Conservation (phyloP, 1,139 yeast genomes). For the Sugiyamaella castrensis region DNA sequence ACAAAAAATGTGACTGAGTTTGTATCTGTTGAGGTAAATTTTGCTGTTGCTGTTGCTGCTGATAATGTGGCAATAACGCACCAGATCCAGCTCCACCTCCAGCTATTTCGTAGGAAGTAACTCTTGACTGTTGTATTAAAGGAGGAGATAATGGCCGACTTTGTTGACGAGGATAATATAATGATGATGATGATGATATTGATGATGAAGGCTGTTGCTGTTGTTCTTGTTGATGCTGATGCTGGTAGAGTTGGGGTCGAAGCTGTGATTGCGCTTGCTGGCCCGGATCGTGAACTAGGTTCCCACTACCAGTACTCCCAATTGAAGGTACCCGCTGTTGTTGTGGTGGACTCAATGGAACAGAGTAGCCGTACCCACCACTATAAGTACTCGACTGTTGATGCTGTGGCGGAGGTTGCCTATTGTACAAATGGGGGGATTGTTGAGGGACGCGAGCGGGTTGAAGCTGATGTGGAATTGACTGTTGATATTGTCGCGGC, state of each 20-base stretch:
- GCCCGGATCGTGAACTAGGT: not conserved
- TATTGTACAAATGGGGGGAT: not conserved
- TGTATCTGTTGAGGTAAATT: not conserved
- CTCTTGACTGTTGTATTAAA: not conserved
- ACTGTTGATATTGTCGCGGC: constrained; percentile 2
- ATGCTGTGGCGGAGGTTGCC: not conserved
- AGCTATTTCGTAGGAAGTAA: not conserved
- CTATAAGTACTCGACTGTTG: not conserved
- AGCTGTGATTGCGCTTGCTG: not conserved
- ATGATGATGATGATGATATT: not conserved
- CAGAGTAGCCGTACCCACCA: not conserved
- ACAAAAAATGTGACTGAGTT: constrained; percentile 1
- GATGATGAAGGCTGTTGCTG: constrained; percentile 5
- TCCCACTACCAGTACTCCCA: not conserved
- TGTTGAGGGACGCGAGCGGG: not conserved
- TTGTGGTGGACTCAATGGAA: constrained; percentile 5
- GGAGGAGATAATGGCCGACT: not conserved
- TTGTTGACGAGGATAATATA: not conserved
- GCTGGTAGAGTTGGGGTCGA: constrained; percentile 13
- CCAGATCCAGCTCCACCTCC: not conserved
- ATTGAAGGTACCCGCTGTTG: constrained; percentile 2
- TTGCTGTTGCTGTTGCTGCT: constrained; percentile 1
- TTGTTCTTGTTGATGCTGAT: constrained; percentile 17
- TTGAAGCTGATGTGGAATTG: not conserved
- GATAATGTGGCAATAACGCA: not conserved